phyloP scores from a whole-genome alignment of 2,329 filamentous ascomycete genomes.

The Cadophora sp. region DNA sequence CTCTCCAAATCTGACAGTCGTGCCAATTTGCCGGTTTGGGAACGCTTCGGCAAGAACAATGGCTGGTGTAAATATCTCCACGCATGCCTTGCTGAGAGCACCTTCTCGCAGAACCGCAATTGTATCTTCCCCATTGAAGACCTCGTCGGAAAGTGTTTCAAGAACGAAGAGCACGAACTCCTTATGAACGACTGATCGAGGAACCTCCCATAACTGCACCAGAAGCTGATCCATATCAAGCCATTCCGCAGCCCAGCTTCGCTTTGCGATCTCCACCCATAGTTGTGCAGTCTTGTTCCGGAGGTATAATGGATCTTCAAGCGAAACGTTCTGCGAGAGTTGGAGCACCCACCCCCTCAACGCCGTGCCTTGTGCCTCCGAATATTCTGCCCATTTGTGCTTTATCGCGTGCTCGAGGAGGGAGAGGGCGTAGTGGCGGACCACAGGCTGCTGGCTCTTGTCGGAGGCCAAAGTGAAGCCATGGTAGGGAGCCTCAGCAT shows the following conservation, averaged over 20 bases:
- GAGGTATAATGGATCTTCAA: slow-evolving; percentile 79
- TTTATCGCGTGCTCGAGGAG: slow-evolving; percentile 89
- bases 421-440: slow-evolving; percentile 93
- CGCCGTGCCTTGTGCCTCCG: slow-evolving; percentile 67
- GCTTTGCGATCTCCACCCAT: slow-evolving; percentile 94
- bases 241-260: slow-evolving; percentile 93
- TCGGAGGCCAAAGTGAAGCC: slow-evolving; percentile 85
- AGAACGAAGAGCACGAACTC: slow-evolving; percentile 88
- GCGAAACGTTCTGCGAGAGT: slow-evolving; percentile 74
- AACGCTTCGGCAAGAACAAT: slow-evolving; percentile 77
- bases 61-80: slow-evolving; percentile 90
- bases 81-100: slow-evolving; percentile 84
- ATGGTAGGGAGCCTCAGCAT: slow-evolving; percentile 80
- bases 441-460: slow-evolving; percentile 75
- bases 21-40: slow-evolving; percentile 69
- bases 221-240: slow-evolving; percentile 90
- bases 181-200: slow-evolving; percentile 70
- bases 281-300: slow-evolving; percentile 93
- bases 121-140: slow-evolving; percentile 90
- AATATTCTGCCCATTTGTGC: slow-evolving; percentile 81
- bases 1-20: slow-evolving; percentile 74
- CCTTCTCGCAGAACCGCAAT: slow-evolving; percentile 84
- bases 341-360: slow-evolving; percentile 80
- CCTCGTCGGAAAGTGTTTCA: slow-evolving; percentile 91
- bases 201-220: slow-evolving; percentile 80